phyloP scores from a whole-genome alignment of 2,329 filamentous ascomycete species.

The Colletotrichum simmondsii region DNA sequence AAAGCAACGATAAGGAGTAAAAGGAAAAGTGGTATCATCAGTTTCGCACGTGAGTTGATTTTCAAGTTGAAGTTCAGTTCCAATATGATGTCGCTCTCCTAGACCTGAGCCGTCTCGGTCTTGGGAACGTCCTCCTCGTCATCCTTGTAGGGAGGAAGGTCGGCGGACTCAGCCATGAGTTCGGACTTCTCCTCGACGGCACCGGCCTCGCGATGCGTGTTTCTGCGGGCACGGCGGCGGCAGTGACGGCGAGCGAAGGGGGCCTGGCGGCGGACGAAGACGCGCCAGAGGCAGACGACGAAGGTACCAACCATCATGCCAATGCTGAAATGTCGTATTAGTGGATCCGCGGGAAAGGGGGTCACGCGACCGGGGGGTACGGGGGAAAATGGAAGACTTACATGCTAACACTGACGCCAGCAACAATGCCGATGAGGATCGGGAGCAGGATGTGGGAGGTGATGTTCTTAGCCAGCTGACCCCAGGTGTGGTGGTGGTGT shows the following conservation, averaged over 20 bases:
- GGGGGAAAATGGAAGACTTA: constrained; percentile 47
- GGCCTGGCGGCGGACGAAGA: constrained; percentile 56
- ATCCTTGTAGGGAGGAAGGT: constrained; percentile 43
- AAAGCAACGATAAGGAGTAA: constrained; percentile 13
- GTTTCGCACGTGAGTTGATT: constrained; percentile 9
- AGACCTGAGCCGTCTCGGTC: constrained; percentile 23
- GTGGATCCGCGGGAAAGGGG: constrained; percentile 28
- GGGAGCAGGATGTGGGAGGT: constrained; percentile 74
- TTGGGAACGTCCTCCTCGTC: constrained; percentile 32
- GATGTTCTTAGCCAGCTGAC: constrained; percentile 64
- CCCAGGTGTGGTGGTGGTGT: constrained; percentile 50
- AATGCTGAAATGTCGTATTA: constrained; percentile 53
- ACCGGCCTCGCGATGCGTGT: constrained; percentile 48
- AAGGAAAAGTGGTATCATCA: constrained; percentile 33
- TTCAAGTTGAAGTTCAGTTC: not conserved
- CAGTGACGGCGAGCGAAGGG: constrained; percentile 43
- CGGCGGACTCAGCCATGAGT: constrained; percentile 54
- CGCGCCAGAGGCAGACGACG: constrained; percentile 68
- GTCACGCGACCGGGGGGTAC: not conserved
- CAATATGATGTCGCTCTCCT: not conserved
- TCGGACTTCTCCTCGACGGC: constrained; percentile 61
- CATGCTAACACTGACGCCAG: constrained; percentile 75
- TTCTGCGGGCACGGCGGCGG: constrained; percentile 49
- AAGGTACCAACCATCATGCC: constrained; percentile 75
- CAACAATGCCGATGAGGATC: constrained; percentile 74